Conservation (phyloP, 2,329 filamentous ascomycete species). For the Cercospora nicotianae region DNA sequence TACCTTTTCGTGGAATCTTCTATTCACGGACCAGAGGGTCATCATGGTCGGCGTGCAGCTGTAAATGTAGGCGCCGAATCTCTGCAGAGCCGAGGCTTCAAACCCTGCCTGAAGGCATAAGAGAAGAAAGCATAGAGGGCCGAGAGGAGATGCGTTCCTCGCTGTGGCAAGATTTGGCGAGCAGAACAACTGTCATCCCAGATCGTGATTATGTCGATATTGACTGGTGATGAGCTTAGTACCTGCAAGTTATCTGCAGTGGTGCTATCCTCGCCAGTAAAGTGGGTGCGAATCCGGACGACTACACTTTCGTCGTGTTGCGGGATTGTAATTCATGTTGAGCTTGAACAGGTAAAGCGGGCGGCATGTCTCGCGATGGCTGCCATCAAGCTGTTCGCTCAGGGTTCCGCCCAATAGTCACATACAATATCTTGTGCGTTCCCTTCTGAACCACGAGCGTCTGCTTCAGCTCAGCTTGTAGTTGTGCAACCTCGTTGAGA, state of each 20-base stretch:
- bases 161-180: not conserved
- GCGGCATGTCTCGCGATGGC: not conserved
- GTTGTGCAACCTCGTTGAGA: constrained; percentile 8
- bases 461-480: constrained; percentile 17
- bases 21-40: not conserved
- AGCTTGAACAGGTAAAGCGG: not conserved
- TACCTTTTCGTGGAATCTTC: not conserved
- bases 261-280: not conserved
- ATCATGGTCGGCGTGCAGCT: not conserved
- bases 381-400: not conserved
- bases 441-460: constrained; percentile 6
- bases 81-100: not conserved
- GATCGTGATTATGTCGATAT: not conserved
- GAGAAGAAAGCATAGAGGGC: not conserved
- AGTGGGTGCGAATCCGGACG: not conserved
- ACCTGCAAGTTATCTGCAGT: not conserved
- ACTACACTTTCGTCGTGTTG: not conserved
- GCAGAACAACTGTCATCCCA: not conserved
- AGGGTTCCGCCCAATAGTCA: constrained; percentile 20
- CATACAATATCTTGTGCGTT: constrained; percentile 15
- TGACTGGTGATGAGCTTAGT: not conserved
- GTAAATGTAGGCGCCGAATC: not conserved
- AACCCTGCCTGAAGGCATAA: not conserved
- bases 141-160: not conserved
- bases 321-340: not conserved